Conservation (phyloP, 2,329 filamentous ascomycete species). For the Aspergillus quadrilineatus region DNA sequence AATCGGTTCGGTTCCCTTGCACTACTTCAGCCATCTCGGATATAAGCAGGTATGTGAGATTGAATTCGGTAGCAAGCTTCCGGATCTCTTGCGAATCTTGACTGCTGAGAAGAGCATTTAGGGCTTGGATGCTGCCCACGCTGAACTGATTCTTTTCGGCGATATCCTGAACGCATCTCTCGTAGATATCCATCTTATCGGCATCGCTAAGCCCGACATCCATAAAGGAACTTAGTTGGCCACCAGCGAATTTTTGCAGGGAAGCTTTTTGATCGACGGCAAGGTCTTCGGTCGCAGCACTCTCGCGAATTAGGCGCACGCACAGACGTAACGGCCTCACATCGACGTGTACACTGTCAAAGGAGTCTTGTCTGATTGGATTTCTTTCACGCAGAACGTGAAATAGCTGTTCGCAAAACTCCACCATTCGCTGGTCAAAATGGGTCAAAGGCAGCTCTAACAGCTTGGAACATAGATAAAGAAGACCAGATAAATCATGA, state of each 20-base stretch:
- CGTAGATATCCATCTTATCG: conserved; percentile 63
- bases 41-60: conserved; percentile 61
- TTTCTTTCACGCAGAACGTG: conserved; percentile 50
- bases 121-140: conserved; percentile 70
- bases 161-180: conserved; percentile 68
- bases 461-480: conserved; percentile 72
- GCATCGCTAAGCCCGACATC: conserved; percentile 54
- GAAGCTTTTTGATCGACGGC: conserved; percentile 59
- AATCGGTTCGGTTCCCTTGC: conserved; percentile 42
- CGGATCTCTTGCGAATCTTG: conserved; percentile 54
- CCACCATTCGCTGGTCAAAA: conserved; percentile 62
- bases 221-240: conserved; percentile 63
- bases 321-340: conserved; percentile 55
- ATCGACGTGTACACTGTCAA: conserved; percentile 33
- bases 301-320: conserved; percentile 70
- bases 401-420: conserved; percentile 61
- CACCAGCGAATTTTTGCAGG: conserved; percentile 63
- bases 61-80: conserved; percentile 60
- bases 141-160: conserved; percentile 61
- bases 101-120: conserved; percentile 47
- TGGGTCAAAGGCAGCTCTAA: conserved; percentile 61
- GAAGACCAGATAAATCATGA: conserved; percentile 45
- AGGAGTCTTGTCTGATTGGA: conserved; percentile 28
- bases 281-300: conserved; percentile 57
- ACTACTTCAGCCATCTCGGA: conserved; percentile 63